These are phyloP conservation scores for Lunasporangiospora selenospora DNA, from an alignment of 192 early-diverging fungal species.

Conservation along the genomic window DNA sequence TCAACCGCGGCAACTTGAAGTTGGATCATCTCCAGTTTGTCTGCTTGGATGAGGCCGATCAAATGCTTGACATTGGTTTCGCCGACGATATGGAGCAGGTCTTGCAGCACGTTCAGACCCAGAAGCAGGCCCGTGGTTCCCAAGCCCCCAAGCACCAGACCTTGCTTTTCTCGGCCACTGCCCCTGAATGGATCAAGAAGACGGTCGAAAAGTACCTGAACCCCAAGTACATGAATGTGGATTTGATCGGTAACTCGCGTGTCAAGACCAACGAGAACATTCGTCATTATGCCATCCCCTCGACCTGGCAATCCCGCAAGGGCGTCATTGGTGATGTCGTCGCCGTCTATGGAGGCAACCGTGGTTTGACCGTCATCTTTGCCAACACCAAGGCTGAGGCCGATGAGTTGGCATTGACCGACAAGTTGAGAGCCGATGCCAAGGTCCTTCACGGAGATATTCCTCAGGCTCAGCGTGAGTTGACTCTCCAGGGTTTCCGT, in stretches of 20 bases:
- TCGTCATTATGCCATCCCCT: constrained; percentile 83
- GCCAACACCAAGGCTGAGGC: constrained; percentile 94
- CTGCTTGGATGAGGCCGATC: constrained; percentile 84
- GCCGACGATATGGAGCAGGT: constrained; percentile 84
- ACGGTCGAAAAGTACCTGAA: constrained; percentile 68
- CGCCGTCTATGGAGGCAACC: constrained; percentile 81
- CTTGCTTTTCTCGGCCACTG: constrained; percentile 86
- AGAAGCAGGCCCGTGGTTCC: constrained; percentile 63
- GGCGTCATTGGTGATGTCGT: constrained; percentile 96
- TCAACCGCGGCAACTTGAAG: constrained; percentile 82
- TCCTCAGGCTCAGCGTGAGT: constrained; percentile 78
- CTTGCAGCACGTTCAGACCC: constrained; percentile 74
- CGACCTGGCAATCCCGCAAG: constrained; percentile 87
- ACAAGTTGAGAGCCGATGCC: constrained; percentile 78
- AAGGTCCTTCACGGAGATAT: constrained; percentile 90
- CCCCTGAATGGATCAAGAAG: constrained; percentile 80
- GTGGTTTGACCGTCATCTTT: constrained; percentile 90
- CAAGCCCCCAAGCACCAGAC: constrained; percentile 66
- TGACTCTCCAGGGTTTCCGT: constrained; percentile 84
- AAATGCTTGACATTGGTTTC: constrained; percentile 86
- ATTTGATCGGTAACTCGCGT: constrained; percentile 85
- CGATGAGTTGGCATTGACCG: constrained; percentile 79
- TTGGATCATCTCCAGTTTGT: constrained; percentile 67
- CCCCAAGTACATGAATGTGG: constrained; percentile 71
- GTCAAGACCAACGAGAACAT: constrained; percentile 92